Evolutionary conservation across 2,329 filamentous ascomycete genomes (phyloP), one percentile per base, ranked within the genome.

Genomic region (Aspergillus sp.): DNA sequence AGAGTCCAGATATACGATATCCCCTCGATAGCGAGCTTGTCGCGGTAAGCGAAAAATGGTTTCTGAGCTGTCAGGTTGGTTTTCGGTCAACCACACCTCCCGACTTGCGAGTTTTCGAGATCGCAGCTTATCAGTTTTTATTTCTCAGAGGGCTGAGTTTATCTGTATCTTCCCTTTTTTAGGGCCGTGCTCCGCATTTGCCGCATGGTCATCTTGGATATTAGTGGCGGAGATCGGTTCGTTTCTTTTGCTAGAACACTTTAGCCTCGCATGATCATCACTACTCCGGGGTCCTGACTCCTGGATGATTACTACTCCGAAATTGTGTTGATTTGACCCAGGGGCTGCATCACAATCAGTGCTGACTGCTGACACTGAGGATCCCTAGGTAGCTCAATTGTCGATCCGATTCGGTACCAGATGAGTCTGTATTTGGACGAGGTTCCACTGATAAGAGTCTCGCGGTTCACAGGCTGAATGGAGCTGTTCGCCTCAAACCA

Each of bases 391-490:
- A 21, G 21, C 21, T 6, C 43, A 31, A 9, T 21, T n/a, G 43
- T 44, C 37, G 53, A 50, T 55, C 44, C 52, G 21, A 56, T 56
- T 57, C 41, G 43, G 17, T 41, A 52, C 49, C 37, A 44, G 31
- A 37, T 14, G 33, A 27, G 24, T 27, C 33, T 39, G 41, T 19
- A 24, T 47, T 8, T 31, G 37, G 19, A 40, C 44, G 35, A 40
- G 24, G 33, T 33, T 47, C 54, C 49, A 53, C 57, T 51, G 57
- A 59, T 59, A 59, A 59, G 49, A 37, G 24, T 44, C 43, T 53
- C 11, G 33, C 44, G 31, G 27, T 7, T 54, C 27, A 54, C 57
- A 59, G 57, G 57, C 43, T 37, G 43, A 33, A 56, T 41, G 17
- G 31, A 46, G 14, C 31, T 44, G 46, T 45, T 58, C 46, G 39